Base-by-base conservation (phyloP, 2,329 filamentous ascomycete species). In the Lecanoromycetidae sp. region DNA sequence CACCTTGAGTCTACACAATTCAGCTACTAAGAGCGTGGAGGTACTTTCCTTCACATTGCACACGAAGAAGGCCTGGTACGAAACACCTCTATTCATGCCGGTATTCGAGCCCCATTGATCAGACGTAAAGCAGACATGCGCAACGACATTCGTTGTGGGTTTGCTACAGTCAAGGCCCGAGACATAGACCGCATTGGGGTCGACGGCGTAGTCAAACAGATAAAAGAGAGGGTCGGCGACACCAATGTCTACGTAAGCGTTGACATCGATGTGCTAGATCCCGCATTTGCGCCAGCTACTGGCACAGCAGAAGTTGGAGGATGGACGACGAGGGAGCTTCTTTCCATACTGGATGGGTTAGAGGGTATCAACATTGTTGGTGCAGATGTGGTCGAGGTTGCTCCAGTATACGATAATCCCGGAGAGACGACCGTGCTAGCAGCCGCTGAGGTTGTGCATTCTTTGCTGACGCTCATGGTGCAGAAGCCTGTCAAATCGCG, bases 221-320 rank as follows among this genome's bases (percentile, higher is more conserved):
- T 77, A 35, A 74, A 70, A 54, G 54, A 64, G 6, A 62, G 72
- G 17, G 68, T 74, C 0, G 60, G 58, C 4, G 65, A 66, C 4
- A 67, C 66, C 2, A 70, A 65, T 30, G 71, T 76, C 10, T 77
- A 76, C 53, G 72, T 76, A 38, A 70, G 64, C 13, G 71, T 76
- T 3, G 73, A 76, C 53, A 76, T 76, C 47, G 74, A 76, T 56
- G 72, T 76, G 1, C 57, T 76, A 13, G 74, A 76, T 57, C 72
- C 73, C 3, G 71, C 72, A 1, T 76, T 66, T 60, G 72, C 71
- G 48, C 72, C 65, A 26, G 68, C 66, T 67, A 53, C 34, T 37
- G 33, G 74, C 2, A 76, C 74, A 1, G 65, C 72, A 4, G 74
- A 76, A 55, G 69, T 72, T 3, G 73, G 72, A 44, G 73, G 73